Evolutionary conservation across 768 basidiomycete species (phyloP), one percentile per base, ranked within the genome.

Genomic region (Boletus subparvulus): DNA sequence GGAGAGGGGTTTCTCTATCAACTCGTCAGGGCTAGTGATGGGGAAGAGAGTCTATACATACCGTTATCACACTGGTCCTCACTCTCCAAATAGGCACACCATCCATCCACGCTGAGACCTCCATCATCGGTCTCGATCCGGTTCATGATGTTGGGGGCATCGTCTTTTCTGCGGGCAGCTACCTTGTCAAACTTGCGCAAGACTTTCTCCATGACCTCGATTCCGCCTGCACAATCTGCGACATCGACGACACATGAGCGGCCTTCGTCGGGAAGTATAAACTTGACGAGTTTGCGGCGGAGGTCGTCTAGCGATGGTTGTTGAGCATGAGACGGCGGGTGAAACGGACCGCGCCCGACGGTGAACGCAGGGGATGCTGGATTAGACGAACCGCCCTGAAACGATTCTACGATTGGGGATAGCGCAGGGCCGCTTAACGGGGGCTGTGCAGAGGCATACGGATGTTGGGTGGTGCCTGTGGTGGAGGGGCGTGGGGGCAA

Each of bases 181-280:
- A 80, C 69, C 69, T 94, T 96, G 44, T 85, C 85, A 62, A 96
- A 90, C 73, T 99, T 99, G 69, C 85, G 90, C 59, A 99, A 76
- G 1, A 91, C 94, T 62, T 88, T 86, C 61, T 92, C 90, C 49
- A 98, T 79, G 3, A 98, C 84, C 65, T 98, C 94, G 3, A 89
- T 79, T 10, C 94, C 94, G 28, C 86, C 87, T 2, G 78, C 78
- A 65, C 91, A 94, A 28, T 90, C 84, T 4, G 85, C 83, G 14
- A 94, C 86, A 67, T 95, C 87, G 57, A 98, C 84, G 1, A 88
- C 87, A 53, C 82, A 83, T 6, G 86, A 81, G 43, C 86, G 82
- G 3, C 88, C 86, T 64, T 92, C 93, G 12, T 94, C 94, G 2
- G 87, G 87, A 41, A 94, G 78, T 19, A 82, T 77, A 68, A 99